Conservation (phyloP, 495 filamentous ascomycete genomes). For the Podospora tetraspora region DNA sequence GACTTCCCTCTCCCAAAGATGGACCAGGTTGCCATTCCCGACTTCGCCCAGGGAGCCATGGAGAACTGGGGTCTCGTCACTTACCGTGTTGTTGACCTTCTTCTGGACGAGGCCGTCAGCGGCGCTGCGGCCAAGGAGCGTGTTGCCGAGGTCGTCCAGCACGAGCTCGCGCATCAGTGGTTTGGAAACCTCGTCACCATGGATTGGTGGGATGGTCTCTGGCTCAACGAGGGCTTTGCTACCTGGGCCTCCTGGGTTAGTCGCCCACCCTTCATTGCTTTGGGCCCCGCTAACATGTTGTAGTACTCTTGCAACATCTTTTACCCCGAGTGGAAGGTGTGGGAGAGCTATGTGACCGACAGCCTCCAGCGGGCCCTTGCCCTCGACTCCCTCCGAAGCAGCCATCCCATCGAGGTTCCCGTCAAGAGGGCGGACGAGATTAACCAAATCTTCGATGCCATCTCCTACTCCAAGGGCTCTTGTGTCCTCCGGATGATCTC, state of each 20-base stretch:
- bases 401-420: constrained; percentile 94
- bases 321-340: constrained; percentile 99
- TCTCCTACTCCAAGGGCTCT: constrained; percentile 95
- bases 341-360: constrained; percentile 89
- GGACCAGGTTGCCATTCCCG: constrained; percentile 97
- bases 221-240: constrained; percentile 97
- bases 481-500: constrained; percentile 97
- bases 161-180: constrained; percentile 98
- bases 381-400: constrained; percentile 86
- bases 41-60: constrained; percentile 92
- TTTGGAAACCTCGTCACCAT: constrained; percentile 98
- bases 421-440: constrained; percentile 93
- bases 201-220: constrained; percentile 99
- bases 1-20: constrained; percentile 75
- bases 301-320: constrained; percentile 77
- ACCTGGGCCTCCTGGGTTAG: constrained; percentile 62
- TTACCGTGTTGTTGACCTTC: constrained; percentile 84
- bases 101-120: constrained; percentile 87
- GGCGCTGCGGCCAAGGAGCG: constrained; percentile 90
- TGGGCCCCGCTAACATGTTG: constrained; percentile 17
- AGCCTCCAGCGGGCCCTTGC: constrained; percentile 81
- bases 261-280: not conserved
- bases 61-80: constrained; percentile 99
- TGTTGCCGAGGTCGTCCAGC: constrained; percentile 90
- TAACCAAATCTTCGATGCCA: constrained; percentile 98